Percentiles rank a stretch among this genome's conserved stretches.
Evolutionary conservation across 2,329 filamentous ascomycete species (phyloP).

Genomic region (Curvularia verruculosa): DNA sequence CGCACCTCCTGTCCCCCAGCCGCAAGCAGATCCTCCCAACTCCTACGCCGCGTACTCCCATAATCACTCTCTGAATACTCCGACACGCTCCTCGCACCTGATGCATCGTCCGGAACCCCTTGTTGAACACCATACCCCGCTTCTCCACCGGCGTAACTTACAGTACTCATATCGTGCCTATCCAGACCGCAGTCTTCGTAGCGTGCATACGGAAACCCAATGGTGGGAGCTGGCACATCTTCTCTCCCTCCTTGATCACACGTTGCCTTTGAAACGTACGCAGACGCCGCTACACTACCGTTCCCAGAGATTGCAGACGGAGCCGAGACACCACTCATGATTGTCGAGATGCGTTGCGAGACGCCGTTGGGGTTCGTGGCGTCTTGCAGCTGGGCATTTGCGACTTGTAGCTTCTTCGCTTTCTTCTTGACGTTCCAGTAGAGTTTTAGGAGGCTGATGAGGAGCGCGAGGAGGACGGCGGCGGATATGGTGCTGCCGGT

Average conservation of each 20-base stretch:
- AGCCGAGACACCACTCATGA: neutral
- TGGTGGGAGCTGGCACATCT: neutral
- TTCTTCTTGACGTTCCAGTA: slow-evolving; percentile 15
- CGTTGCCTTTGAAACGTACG: neutral
- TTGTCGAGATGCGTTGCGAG: slow-evolving; percentile 12
- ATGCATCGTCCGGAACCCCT: neutral
- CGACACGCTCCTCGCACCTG: neutral
- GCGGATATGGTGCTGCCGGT: slow-evolving; percentile 1
- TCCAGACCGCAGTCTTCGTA: too few species aligned
- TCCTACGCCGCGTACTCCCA: neutral
- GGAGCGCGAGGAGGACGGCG: neutral
- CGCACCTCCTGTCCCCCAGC: neutral
- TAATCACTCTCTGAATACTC: slow-evolving; percentile 1
- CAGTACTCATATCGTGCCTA: too few species aligned
- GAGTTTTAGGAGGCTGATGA: slow-evolving; percentile 6
- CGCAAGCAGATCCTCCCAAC: neutral
- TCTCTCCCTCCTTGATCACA: neutral
- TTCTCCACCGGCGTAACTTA: neutral
- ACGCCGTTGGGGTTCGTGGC: slow-evolving; percentile 12
- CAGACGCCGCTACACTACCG: neutral
- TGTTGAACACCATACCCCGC: neutral
- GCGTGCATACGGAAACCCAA: neutral
- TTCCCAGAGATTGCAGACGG: neutral
- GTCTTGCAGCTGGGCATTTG: slow-evolving; percentile 13
- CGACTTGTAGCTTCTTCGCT: slow-evolving; percentile 7